Percentiles rank a stretch among this genome's conserved stretches.
Evolutionary conservation across 2,329 filamentous ascomycete genomes (phyloP).

Genomic region (Fusarium sp.): DNA sequence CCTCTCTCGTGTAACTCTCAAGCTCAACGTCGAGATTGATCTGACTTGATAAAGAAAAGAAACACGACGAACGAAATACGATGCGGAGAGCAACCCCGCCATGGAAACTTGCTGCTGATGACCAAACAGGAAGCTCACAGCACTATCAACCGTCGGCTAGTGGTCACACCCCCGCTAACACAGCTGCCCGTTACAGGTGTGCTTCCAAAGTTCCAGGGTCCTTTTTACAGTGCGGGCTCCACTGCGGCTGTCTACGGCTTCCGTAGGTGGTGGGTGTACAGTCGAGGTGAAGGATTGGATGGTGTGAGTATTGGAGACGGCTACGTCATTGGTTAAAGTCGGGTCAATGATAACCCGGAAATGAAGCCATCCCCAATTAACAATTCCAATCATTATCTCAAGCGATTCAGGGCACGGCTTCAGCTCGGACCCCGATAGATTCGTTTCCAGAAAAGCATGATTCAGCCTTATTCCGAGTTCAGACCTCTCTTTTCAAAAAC

Average conservation of each 20-base stretch:
- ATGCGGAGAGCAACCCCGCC: conserved; percentile 34
- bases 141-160: conserved; percentile 10
- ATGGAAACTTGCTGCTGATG: conserved; percentile 33
- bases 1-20: not conserved
- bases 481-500: not conserved
- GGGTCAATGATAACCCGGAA: not conserved
- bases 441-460: not conserved
- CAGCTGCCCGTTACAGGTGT: conserved; percentile 34
- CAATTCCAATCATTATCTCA: not conserved
- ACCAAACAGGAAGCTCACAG: conserved; percentile 42
- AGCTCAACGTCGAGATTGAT: not conserved
- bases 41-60: conserved; percentile 3
- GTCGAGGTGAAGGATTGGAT: not conserved
- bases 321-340: not conserved
- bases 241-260: conserved; percentile 41
- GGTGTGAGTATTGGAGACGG: not conserved
- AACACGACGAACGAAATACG: conserved; percentile 10
- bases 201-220: conserved; percentile 16
- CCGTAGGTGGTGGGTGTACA: conserved; percentile 21
- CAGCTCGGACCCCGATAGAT: not conserved
- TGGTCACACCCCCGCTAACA: conserved; percentile 25
- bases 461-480: not conserved
- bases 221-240: not conserved
- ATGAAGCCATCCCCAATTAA: not conserved
- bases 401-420: not conserved